Base-by-base conservation (phyloP, 768 basidiomycete genomes). In the Pleurotus platypus region DNA sequence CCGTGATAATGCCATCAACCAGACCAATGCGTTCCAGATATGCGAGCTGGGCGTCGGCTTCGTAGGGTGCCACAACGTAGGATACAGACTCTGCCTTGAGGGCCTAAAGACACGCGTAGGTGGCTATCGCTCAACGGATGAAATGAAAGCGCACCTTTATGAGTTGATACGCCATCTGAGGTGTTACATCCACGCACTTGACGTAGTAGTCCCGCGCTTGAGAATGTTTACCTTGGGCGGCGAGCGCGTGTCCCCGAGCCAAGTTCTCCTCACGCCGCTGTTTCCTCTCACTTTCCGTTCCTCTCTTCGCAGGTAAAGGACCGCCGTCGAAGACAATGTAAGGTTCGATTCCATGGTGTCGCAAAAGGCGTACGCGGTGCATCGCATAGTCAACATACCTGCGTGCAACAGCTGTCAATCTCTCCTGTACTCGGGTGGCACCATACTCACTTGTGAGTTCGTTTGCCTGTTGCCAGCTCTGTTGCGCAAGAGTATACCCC, bases 331-430 rank as follows among this genome's bases (percentile, higher is more conserved):
- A 96, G 15, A 99, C 97, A 22, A 99, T 75, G 69, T 90, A 94
- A 1, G 97, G 96, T 50, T 81, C 80, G 58, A 98, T 90, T 20
- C 84, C 83, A 69, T 92, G 80, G 71, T 98, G 86, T 59, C 85
- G 83, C 50, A 99, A 73, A 55, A 98, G 81, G 26, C 94, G 83
- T 45, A 98, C 86, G 30, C 90, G 85, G 62, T 92, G 86, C 94
- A 98, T 96, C 39, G 89, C 89, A 73, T 96, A 99, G 69, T 96
- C 88, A 58, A 98, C 93, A 78, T 97, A 98, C 75, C 95, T 96
- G 51, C 26, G 7, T 27, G 39, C 5, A 39, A 35, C 30, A 20
- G 20, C 39, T 40, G 50, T 9, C 38, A 15, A 42, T 26, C n/a
- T 18, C 39, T 42, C 16, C 30, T 9, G 37, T 46, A 39, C 30